phyloP scores from a whole-genome alignment of 768 basidiomycete genomes.

The Punctularia strigosozonata region DNA sequence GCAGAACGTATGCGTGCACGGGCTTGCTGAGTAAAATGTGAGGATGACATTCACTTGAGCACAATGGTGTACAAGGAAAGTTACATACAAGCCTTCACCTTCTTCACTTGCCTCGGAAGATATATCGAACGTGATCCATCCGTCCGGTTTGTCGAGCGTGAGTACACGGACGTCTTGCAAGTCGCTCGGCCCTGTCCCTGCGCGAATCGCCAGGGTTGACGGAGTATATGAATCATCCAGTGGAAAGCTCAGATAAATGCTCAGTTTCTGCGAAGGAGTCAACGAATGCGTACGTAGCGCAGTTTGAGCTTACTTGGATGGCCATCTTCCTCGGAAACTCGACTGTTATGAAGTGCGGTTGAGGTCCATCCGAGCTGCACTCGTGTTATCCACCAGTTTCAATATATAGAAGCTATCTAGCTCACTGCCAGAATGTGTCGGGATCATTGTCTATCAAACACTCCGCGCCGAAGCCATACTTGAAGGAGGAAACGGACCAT shows the following conservation, averaged over 20 bases:
- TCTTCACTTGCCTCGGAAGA: constrained; percentile 73
- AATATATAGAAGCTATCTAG: constrained; percentile 8
- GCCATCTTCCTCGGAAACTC: constrained; percentile 87
- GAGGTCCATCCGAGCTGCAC: constrained; percentile 81
- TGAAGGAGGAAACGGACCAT: constrained; percentile 95
- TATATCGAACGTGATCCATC: constrained; percentile 86
- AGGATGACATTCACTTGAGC: constrained; percentile 3
- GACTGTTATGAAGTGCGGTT: constrained; percentile 91
- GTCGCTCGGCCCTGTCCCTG: constrained; percentile 85
- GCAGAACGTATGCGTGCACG: constrained; percentile 80
- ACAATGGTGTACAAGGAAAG: no score
- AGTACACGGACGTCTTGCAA: constrained; percentile 84
- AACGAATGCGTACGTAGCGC: not conserved
- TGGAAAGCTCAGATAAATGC: constrained; percentile 67
- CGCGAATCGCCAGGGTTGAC: constrained; percentile 78
- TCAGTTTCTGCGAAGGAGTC: constrained; percentile 57
- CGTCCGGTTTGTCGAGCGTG: constrained; percentile 82
- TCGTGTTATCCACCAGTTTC: not conserved
- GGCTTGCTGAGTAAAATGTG: constrained; percentile 46
- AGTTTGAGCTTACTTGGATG: constrained; percentile 51
- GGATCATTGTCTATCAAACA: constrained; percentile 82
- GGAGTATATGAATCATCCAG: constrained; percentile 97
- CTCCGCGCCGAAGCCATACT: constrained; percentile 93
- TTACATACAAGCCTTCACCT: constrained; percentile 63
- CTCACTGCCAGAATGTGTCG: constrained; percentile 97